A percentile compares a stretch with the other conserved stretches of the same genome.
These are phyloP conservation scores for Dacryopinax spathularia DNA, from an alignment of 768 basidiomycete genomes.

Conservation along the genomic window DNA sequence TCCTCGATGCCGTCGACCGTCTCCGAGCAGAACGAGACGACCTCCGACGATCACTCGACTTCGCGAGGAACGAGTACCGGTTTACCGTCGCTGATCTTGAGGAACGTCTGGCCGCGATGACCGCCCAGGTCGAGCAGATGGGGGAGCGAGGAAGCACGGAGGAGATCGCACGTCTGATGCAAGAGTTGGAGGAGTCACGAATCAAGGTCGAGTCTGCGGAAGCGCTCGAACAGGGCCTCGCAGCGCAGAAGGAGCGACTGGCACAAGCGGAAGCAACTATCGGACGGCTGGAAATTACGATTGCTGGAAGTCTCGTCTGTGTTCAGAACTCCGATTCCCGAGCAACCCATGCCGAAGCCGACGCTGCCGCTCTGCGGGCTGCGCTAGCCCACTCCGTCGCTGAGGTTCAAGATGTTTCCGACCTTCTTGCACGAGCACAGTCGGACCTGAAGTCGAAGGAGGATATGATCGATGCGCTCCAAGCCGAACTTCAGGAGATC, in stretches of 20 bases:
- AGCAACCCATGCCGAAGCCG: background rate
- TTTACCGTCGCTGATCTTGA: conserved; percentile 18
- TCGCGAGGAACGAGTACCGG: conserved; percentile 19
- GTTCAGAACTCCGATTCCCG: background rate
- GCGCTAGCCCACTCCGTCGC: background rate
- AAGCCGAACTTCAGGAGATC: background rate
- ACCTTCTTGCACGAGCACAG: background rate
- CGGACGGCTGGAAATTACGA: background rate
- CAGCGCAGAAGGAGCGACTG: background rate
- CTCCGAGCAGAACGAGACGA: conserved; percentile 23
- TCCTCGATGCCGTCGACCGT: conserved; percentile 18
- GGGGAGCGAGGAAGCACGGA: background rate
- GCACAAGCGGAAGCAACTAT: background rate
- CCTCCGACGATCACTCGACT: conserved; percentile 18
- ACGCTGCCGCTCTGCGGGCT: background rate
- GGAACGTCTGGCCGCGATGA: background rate
- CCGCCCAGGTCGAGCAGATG: background rate
- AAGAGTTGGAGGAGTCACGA: background rate
- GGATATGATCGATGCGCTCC: background rate
- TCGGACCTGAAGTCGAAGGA: background rate
- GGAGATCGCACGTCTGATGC: background rate
- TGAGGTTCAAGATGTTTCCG: background rate
- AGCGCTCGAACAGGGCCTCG: background rate
- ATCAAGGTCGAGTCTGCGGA: background rate
- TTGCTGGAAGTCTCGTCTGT: background rate